Evolutionary conservation across 2,329 filamentous ascomycete genomes (phyloP), one percentile per base, ranked within the genome.

Genomic region (Trichoderma guizhouense): DNA sequence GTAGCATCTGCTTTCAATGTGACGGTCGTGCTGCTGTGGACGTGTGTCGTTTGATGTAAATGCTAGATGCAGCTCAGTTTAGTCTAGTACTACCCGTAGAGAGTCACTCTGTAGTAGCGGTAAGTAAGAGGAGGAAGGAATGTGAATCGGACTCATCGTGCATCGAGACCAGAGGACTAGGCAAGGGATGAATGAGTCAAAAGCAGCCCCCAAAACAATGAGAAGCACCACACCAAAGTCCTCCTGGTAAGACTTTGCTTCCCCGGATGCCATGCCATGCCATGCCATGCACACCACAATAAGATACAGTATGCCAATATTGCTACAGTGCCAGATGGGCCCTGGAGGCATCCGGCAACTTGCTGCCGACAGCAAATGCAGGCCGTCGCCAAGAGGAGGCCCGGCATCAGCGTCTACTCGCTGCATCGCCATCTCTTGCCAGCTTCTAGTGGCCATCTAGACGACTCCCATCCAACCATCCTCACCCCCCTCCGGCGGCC

Each of bases 371-470:
- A 53, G n/a, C 58, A 2, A 60, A 34, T 21, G 28, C 57, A 60
- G 28, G 28, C 30, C 57, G 53, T 26, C 51, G 32, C 47, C 53
- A 67, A 15, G 9, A 34, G 36, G 26, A 62, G 58, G 28, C 21
- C 15, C 7, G 18, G 7, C 26, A n/a, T 5, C 7, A 55, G 14
- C 14, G 7, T 53, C 26, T 58, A 12, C 60, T 60, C 36, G 51
- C 32, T 58, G 24, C 14, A 51, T 21, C 26, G 36, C 55, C 57
- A 32, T 60, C 57, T 18, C 18, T 43, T 12, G 47, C 11, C 36
- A 64, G 60, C 43, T 71, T 71, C 68, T 71, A 71, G 68, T 64
- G 68, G 58, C 68, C 68, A 58, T 71, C 68, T 71, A 64, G 68
- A 71, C 51, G 68, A 30, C 39, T 32, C 32, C 55, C 26, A 32